These are phyloP conservation scores for Aureoboletus auriporus DNA, from an alignment of 768 basidiomycete genomes.

Conservation along the genomic window DNA sequence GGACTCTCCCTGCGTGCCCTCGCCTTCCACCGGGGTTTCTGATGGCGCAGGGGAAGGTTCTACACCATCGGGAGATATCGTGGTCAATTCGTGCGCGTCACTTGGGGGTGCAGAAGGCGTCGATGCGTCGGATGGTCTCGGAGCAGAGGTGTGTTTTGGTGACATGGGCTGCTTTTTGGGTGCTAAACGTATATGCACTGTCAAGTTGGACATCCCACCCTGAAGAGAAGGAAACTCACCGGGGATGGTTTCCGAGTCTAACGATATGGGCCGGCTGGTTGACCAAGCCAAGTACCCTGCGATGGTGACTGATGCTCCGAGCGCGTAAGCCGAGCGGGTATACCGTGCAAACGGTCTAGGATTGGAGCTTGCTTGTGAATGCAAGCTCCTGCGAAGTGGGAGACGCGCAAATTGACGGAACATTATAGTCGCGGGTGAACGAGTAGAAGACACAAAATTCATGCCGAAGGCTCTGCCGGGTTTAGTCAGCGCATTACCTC, in stretches of 20 bases:
- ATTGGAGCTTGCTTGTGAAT: constrained; percentile 36
- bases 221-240: constrained; percentile 17
- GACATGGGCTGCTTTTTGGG: constrained; percentile 12
- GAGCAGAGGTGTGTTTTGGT: constrained; percentile 1
- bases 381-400: constrained; percentile 49
- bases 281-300: constrained; percentile 49
- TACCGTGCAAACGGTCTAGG: constrained; percentile 20
- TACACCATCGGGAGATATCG: constrained; percentile 1
- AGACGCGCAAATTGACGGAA: constrained; percentile 51
- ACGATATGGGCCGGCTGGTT: constrained; percentile 39
- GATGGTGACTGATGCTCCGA: constrained; percentile 44
- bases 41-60: constrained; percentile 8
- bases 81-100: constrained; percentile 14
- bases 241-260: constrained; percentile 39
- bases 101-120: constrained; percentile 11
- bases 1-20: constrained; percentile 25
- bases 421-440: constrained; percentile 34
- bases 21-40: constrained; percentile 15
- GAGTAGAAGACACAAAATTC: constrained; percentile 20
- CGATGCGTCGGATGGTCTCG: constrained; percentile 16
- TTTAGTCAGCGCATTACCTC: constrained; percentile 25
- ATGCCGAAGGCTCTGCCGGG: constrained; percentile 9
- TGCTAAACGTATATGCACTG: constrained; percentile 7
- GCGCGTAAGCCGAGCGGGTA: constrained; percentile 29
- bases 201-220: neutral